phyloP scores from a whole-genome alignment of 345 rosid species.

The Firmiana major region DNA sequence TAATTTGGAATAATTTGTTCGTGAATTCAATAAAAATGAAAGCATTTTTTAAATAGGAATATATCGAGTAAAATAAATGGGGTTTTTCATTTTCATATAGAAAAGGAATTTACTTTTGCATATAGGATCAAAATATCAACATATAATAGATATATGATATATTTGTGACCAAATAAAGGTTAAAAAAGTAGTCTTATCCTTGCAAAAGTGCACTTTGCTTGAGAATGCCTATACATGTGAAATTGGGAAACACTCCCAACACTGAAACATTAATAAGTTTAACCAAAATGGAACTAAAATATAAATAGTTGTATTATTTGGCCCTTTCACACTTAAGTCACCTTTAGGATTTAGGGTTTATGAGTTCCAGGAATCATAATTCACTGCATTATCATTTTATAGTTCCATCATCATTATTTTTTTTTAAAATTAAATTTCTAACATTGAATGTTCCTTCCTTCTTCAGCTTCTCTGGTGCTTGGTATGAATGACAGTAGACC shows the following conservation, averaged over 20 bases:
- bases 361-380: not conserved
- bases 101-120: not conserved
- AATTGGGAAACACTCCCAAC: not conserved
- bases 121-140: not conserved
- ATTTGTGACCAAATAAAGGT: not conserved
- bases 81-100: not conserved
- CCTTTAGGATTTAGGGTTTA: not conserved
- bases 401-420: not conserved
- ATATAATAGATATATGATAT: not conserved
- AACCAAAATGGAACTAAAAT: not conserved
- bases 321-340: not conserved
- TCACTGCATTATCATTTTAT: not conserved
- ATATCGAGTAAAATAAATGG: not conserved
- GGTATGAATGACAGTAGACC: constrained; percentile 69
- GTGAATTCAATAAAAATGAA: not conserved
- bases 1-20: not conserved
- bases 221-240: not conserved
- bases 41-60: not conserved
- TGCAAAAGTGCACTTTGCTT: not conserved
- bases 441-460: constrained; percentile 20
- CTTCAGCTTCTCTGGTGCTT: constrained; percentile 78
- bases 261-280: not conserved
- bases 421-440: not conserved
- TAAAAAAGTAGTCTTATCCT: not conserved
- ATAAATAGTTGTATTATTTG: not conserved